A percentile compares a stretch with the other conserved stretches of the same genome.
phyloP scores from a whole-genome alignment of 1,139 yeast species.

The Zygotorulaspora mrakii region DNA sequence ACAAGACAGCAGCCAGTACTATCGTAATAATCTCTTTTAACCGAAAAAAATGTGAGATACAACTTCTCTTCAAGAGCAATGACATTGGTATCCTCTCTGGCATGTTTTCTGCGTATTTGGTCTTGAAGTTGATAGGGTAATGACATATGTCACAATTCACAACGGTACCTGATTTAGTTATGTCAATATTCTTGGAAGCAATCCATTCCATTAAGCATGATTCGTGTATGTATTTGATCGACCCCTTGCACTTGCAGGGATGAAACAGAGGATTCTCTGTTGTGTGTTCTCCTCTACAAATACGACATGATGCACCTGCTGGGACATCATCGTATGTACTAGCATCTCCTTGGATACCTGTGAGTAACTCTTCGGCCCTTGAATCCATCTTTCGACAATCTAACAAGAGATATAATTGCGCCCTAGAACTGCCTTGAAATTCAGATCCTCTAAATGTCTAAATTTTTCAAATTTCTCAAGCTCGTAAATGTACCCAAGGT shows the following conservation, averaged over 20 bases:
- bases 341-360: background rate
- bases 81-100: constrained; percentile 60
- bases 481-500: too few relatives aligned
- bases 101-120: constrained; percentile 66
- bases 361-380: background rate
- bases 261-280: constrained; percentile 74
- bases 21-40: constrained; percentile 38
- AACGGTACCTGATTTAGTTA: constrained; percentile 38
- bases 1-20: constrained; percentile 41
- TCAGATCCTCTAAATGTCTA: too few relatives aligned
- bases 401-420: background rate
- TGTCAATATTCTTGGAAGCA: constrained; percentile 35
- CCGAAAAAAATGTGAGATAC: constrained; percentile 29
- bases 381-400: constrained; percentile 3
- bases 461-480: too few relatives aligned
- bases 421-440: background rate
- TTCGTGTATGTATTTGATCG: constrained; percentile 89
- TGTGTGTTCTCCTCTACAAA: constrained; percentile 90
- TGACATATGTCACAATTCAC: constrained; percentile 88
- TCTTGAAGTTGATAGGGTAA: constrained; percentile 65
- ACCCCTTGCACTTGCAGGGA: constrained; percentile 93
- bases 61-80: constrained; percentile 44
- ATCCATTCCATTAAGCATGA: constrained; percentile 91
- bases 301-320: constrained; percentile 66
- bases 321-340: constrained; percentile 15